Base-by-base conservation (phyloP, 2,329 filamentous ascomycete genomes). In the Colletotrichum sidae region DNA sequence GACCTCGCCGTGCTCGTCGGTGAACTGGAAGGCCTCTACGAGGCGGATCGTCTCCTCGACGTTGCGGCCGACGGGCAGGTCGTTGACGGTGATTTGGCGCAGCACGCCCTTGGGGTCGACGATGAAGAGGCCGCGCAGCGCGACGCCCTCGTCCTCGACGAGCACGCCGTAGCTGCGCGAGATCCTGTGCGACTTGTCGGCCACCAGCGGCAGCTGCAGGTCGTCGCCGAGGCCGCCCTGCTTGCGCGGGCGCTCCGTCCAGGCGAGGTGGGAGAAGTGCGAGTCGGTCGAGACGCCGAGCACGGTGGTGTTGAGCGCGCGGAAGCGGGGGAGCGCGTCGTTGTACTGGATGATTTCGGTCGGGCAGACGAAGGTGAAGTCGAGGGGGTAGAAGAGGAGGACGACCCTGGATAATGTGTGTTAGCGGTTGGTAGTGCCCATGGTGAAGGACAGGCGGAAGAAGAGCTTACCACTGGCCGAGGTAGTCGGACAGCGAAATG, bases 1-100 rank as follows among this genome's bases (percentile, higher is more conserved):
- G 60, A 93, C 86, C 75, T 92, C 89, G 78, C 93, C 94, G 83
- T 92, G 92, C 70, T 93, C 91, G 70, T 94, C 91, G 11, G 92
- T 92, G 81, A 95, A 92, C 78, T 94, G 92, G 77, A 94, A 94
- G 6, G 91, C 90, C 69, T 90, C 84, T 64, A 90, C 86, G 1
- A 91, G 90, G 42, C 88, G 86, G 70, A 89, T 81, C 2, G 86
- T 85, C 79, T 90, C 88, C 73, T 89, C 86, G 59, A 90, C 88
- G 69, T 85, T 83, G 69, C 88, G 86, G 66, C 88, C 88, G 68
- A 90, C 87, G 67, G 87, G 86, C 38, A 89, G 81, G 71, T 90
- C 87, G 77, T 90, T 90, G 79, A 90, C 80, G 67, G 87, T 89
- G 75, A 90, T 88, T 81, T 88, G 86, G 68, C 87, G 78, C 34